phyloP scores from a whole-genome alignment of 495 filamentous ascomycete species.

The Aspergillus ostianus region DNA sequence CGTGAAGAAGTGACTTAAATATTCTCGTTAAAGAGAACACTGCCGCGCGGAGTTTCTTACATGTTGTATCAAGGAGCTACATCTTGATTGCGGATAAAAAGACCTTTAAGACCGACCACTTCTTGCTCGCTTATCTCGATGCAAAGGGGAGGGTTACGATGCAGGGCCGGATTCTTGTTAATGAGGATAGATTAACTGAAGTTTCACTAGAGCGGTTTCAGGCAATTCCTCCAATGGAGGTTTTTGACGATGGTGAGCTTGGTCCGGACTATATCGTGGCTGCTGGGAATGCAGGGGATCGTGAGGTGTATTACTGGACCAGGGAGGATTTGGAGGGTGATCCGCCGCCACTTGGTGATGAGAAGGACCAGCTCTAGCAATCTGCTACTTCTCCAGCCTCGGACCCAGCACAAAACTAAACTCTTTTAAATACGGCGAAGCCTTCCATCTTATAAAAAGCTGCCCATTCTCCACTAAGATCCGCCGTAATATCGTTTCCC shows the following conservation, averaged over 20 bases:
- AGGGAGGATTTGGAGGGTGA: too few species aligned
- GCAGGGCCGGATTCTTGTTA: too few species aligned
- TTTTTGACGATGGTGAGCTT: too few species aligned
- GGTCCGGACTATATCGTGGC: too few species aligned
- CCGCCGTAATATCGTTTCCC: slow-evolving; percentile 14
- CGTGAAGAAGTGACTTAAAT: not conserved
- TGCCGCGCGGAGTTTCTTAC: not conserved
- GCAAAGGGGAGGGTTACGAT: not conserved
- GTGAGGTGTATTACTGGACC: too few species aligned
- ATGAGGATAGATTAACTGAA: too few species aligned
- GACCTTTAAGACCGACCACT: slow-evolving; percentile 10
- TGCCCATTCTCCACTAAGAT: not conserved
- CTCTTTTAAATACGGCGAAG: not conserved
- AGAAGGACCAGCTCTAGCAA: too few species aligned
- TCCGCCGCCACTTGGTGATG: too few species aligned
- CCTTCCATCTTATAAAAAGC: not conserved
- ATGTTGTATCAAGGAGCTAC: not conserved
- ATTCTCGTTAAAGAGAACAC: not conserved
- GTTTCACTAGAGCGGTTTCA: too few species aligned
- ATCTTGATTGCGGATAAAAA: slow-evolving; percentile 9
- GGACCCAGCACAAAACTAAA: not conserved
- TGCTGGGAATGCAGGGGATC: too few species aligned
- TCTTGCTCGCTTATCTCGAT: slow-evolving; percentile 8
- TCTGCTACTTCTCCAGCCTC: too few species aligned
- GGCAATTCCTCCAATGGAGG: too few species aligned